Evolutionary conservation across 2,329 filamentous ascomycete species (phyloP).

Genomic region (Aspergillus ustus): DNA sequence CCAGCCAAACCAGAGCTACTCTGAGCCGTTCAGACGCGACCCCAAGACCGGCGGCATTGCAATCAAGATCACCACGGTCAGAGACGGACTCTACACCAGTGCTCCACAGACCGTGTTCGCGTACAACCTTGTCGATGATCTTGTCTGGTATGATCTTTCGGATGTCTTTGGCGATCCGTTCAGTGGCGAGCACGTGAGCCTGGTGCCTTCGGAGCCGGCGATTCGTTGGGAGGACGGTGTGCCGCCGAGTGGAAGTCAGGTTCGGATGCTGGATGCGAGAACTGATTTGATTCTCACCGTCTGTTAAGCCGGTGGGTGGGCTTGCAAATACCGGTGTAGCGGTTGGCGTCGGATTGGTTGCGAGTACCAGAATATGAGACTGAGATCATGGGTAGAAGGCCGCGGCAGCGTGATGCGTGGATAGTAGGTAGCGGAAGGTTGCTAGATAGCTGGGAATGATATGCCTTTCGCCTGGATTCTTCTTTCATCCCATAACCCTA

Average conservation of each 20-base stretch:
- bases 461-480: background rate
- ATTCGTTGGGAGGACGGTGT: slow-evolving; percentile 40
- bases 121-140: slow-evolving; percentile 40
- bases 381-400: background rate
- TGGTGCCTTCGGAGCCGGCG: slow-evolving; percentile 28
- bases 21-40: slow-evolving; percentile 42
- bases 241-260: slow-evolving; percentile 38
- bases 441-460: background rate
- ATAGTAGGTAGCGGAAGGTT: background rate
- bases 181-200: slow-evolving; percentile 29
- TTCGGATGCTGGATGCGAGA: slow-evolving; percentile 24
- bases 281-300: slow-evolving; percentile 11
- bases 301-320: slow-evolving; percentile 5
- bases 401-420: background rate
- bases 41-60: slow-evolving; percentile 44
- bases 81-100: slow-evolving; percentile 39
- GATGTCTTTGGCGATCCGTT: slow-evolving; percentile 53
- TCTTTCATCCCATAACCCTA: background rate
- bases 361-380: background rate
- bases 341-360: background rate
- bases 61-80: slow-evolving; percentile 45
- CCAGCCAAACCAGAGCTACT: slow-evolving; percentile 32
- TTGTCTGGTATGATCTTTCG: slow-evolving; percentile 50
- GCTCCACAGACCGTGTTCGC: slow-evolving; percentile 48
- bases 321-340: background rate